Evolutionary conservation across 129 eudicot species (phyloP), one percentile per base, ranked within the genome.

Genomic region (Mikania micrantha): DNA sequence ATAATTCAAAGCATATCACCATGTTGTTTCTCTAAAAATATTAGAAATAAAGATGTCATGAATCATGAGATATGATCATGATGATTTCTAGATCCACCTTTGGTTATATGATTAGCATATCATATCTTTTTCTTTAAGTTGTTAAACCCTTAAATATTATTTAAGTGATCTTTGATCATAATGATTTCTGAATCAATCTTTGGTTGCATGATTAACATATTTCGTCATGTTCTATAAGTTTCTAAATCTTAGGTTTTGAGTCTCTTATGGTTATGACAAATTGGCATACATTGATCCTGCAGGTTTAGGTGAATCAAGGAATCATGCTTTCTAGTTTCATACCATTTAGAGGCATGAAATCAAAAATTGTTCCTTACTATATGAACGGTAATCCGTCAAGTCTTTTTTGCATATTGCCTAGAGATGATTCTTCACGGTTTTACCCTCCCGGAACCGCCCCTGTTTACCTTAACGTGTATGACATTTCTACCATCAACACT

Each of bases 401-500:
- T 36, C 78, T 72, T 34, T 84, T 86, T 74, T 86, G 92, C 72
- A 61, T 93, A 62, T 77, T 86, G 22, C 82, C 95, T 0, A 71
- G 79, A 54, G 90, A 76, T 64, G 72, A 80, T 88, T 73, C 87
- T 87, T 38, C 74, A 44, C 25, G 70, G 56, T 60, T 66, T 38
- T 77, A 72, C 54, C 80, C 75, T 71, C 90, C 87, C 9, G 90
- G 90, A 38, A 69, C 50, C 42, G 52, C 83, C 49, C 98, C 96
- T 48, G 96, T 93, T 57, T 93, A 93, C 77, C 88, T 93, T 61
- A 93, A 93, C 28, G 98, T 93, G n/a, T 93, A 93, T 44, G 96
- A 93, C 67, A 84, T 93, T 57, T 86, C 96, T 13, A 81, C 86
- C 15, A 32, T 82, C 45, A 93, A 93, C 66, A 83, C 78, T 42